Evolutionary conservation across 148 eudicot genomes (phyloP), one percentile per base, ranked within the genome.

Genomic region (Vaccinium myrtillus): DNA sequence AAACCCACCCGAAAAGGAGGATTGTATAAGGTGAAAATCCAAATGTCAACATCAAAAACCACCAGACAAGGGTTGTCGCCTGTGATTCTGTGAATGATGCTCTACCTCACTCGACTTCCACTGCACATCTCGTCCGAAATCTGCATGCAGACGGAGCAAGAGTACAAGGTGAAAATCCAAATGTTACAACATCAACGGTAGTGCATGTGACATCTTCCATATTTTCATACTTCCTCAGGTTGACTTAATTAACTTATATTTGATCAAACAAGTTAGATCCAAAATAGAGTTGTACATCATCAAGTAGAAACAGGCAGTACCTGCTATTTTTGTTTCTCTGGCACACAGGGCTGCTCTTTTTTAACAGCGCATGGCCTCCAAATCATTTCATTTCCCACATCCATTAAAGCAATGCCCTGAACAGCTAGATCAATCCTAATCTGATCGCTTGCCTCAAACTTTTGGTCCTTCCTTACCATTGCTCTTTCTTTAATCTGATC

Each of bases 321-420:
- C 75, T 15, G 77, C 80, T 90, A 78, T 75, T 86, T 89, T 73
- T 82, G 85, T 51, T 55, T 85, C 19, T 30, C 86, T 4, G 92
- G 91, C 78, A 32, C 15, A 55, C 27, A 32, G 15, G 81, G 81
- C 46, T 79, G 65, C 81, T 79, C 81, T 80, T 58, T 25, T 59
- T 80, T 32, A 80, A 59, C 32, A 32, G 90, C 89, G 67, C 95
- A 92, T 15, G 99, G 98, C 89, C 92, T 92, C 99, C 99, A 97
- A 32, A 86, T 82, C 18, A 95, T 93, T 55, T 90, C 92, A 10
- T 86, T 89, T 5, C 90, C 93, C 49, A 84, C 84, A 90, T 97
- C 99, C 98, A 95, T 97, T 32, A 95, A 80, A 78, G 91, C 90
- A 74, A 97, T 93, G 32, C 99, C 99, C 86, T 93, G 92, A 30